A percentile compares a stretch with the other conserved stretches of the same genome.
These are phyloP conservation scores for Elongisporangium undulatum DNA, from an alignment of 352 stramenopile species.

Conservation along the genomic window DNA sequence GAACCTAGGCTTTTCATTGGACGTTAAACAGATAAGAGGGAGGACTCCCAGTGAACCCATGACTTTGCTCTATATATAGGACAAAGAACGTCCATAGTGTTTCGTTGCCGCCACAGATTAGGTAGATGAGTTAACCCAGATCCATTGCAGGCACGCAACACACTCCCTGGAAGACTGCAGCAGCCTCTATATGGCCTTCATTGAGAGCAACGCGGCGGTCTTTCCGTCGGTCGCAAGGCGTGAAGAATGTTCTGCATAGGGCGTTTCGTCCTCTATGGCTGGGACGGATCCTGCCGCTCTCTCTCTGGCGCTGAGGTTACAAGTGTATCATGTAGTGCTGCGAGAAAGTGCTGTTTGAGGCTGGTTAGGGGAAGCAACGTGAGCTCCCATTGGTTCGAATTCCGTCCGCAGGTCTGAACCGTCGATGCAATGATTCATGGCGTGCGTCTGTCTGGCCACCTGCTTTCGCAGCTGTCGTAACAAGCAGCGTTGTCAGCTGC, in stretches of 20 bases:
- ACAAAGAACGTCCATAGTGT: background rate
- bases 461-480: background rate
- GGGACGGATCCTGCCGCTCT: background rate
- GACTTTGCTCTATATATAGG: background rate
- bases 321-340: background rate
- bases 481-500: background rate
- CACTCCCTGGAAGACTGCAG: background rate
- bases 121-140: background rate
- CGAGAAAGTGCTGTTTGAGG: background rate
- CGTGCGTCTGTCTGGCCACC: background rate
- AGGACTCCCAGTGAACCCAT: background rate
- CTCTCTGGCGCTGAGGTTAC: background rate
- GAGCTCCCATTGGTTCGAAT: background rate
- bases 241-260: background rate
- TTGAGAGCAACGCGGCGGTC: background rate
- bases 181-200: background rate
- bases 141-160: background rate
- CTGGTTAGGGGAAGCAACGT: background rate
- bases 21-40: background rate
- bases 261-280: background rate
- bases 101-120: background rate
- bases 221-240: background rate
- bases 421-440: background rate
- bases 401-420: background rate
- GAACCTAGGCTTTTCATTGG: background rate